A percentile compares a stretch with the other conserved stretches of the same genome.
phyloP scores from a whole-genome alignment of 2,329 filamentous ascomycete genomes.

The Herpotrichia juniperi region DNA sequence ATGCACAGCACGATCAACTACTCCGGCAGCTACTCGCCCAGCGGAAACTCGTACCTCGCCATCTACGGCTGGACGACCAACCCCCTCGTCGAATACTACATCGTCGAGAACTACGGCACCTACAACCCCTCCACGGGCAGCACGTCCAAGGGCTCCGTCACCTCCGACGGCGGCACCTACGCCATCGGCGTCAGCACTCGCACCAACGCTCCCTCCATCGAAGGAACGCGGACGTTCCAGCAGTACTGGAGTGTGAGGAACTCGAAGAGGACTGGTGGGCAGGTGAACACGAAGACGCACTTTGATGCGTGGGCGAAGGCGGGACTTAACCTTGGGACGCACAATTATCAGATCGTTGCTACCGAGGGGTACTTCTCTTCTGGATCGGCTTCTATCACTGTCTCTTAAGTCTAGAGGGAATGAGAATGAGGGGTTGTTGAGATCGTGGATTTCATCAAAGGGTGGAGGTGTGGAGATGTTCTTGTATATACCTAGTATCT shows the following conservation, averaged over 20 bases:
- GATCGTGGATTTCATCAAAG: too few relatives aligned
- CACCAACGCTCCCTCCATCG: slow-evolving; percentile 55
- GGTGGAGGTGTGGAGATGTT: too few relatives aligned
- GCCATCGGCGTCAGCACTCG: slow-evolving; percentile 37
- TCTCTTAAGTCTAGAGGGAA: slow-evolving; percentile 23
- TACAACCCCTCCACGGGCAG: slow-evolving; percentile 57
- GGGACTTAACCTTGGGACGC: slow-evolving; percentile 37
- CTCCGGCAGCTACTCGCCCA: slow-evolving; percentile 51
- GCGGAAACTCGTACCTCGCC: slow-evolving; percentile 59
- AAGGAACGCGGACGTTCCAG: slow-evolving; percentile 58
- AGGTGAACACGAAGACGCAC: slow-evolving; percentile 40
- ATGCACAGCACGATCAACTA: slow-evolving; percentile 55
- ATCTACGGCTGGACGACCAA: slow-evolving; percentile 64
- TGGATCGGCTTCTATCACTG: slow-evolving; percentile 56
- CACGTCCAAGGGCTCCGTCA: slow-evolving; percentile 39
- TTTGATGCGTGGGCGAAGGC: slow-evolving; percentile 42
- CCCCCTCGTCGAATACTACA: slow-evolving; percentile 61
- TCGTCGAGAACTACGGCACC: slow-evolving; percentile 59
- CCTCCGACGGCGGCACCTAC: slow-evolving; percentile 37
- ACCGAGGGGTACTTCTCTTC: slow-evolving; percentile 61
- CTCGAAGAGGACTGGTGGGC: slow-evolving; percentile 37
- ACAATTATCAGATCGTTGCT: slow-evolving; percentile 55
- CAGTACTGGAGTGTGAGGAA: slow-evolving; percentile 56
- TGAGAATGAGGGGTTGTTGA: too few relatives aligned
- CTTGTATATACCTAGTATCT: too few relatives aligned